A percentile compares a stretch with the other conserved stretches of the same genome.
These are phyloP conservation scores for Hyaloscypha variabilis DNA, from an alignment of 495 filamentous ascomycete genomes.

Conservation along the genomic window DNA sequence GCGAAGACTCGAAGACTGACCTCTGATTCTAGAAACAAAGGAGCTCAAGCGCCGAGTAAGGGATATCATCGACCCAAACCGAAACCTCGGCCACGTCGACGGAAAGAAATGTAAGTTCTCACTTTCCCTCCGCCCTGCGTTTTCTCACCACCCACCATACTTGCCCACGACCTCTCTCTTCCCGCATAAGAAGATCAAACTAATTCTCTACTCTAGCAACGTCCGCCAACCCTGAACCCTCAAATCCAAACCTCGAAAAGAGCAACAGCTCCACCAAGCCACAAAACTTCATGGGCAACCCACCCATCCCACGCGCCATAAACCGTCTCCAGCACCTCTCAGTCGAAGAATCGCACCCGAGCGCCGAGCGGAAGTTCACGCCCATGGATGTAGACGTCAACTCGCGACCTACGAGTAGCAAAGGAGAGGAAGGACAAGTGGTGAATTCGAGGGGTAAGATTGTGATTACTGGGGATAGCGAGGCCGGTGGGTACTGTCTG, in stretches of 20 bases:
- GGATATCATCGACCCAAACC: slow-evolving; percentile 76
- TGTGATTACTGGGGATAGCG: slow-evolving; percentile 13
- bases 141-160: too few relatives aligned
- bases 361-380: slow-evolving; percentile 18
- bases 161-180: neutral
- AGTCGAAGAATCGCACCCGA: neutral
- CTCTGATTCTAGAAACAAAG: slow-evolving; percentile 65
- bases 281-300: neutral
- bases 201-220: neutral
- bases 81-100: slow-evolving; percentile 73
- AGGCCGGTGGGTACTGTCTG: slow-evolving; percentile 13
- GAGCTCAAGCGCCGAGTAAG: slow-evolving; percentile 87
- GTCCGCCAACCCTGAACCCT: neutral
- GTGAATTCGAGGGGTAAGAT: slow-evolving; percentile 22
- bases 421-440: slow-evolving; percentile 8
- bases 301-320: slow-evolving; percentile 17
- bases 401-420: slow-evolving; percentile 6
- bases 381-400: slow-evolving; percentile 23
- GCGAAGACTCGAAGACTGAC: neutral
- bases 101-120: slow-evolving; percentile 18
- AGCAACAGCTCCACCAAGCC: neutral
- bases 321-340: slow-evolving; percentile 16
- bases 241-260: neutral
- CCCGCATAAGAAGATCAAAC: neutral
- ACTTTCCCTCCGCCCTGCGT: neutral